Evolutionary conservation across 495 filamentous ascomycete species (phyloP).

Genomic region (Lepidopterella palustris): DNA sequence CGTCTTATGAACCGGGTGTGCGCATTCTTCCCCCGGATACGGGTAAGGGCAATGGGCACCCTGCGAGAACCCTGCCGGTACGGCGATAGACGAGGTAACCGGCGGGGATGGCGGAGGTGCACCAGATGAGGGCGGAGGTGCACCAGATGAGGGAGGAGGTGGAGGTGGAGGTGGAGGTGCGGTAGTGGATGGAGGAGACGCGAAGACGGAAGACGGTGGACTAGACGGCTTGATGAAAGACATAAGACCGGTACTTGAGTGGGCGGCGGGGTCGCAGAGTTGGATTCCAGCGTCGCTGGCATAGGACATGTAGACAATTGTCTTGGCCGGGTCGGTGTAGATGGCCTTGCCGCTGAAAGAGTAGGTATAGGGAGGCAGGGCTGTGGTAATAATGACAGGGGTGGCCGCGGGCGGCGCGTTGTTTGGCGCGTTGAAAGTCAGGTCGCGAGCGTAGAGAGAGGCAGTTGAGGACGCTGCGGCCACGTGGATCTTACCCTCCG

Average conservation of each 20-base stretch:
- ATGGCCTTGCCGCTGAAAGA: not conserved
- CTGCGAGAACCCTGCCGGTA: not conserved
- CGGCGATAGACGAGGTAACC: not conserved
- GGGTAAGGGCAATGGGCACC: not conserved
- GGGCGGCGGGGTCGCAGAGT: not conserved
- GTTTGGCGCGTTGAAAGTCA: not conserved
- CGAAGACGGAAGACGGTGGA: not conserved
- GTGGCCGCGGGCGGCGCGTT: not conserved
- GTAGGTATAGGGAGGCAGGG: not conserved
- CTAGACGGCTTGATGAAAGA: not conserved
- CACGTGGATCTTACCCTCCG: not conserved
- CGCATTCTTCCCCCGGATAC: not conserved
- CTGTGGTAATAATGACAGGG: not conserved
- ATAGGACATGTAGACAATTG: not conserved
- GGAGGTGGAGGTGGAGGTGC: not conserved
- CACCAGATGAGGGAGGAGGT: not conserved
- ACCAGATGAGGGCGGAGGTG: not conserved
- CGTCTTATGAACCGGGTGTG: not conserved
- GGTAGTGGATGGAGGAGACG: too few relatives aligned
- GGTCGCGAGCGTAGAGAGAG: not conserved
- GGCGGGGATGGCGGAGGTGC: not conserved
- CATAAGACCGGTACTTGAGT: too few relatives aligned
- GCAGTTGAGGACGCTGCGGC: not conserved
- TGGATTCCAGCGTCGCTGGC: not conserved
- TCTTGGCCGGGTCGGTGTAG: not conserved